These are phyloP conservation scores for Podila verticillata DNA, from an alignment of 192 early-diverging fungal species.

Conservation along the genomic window DNA sequence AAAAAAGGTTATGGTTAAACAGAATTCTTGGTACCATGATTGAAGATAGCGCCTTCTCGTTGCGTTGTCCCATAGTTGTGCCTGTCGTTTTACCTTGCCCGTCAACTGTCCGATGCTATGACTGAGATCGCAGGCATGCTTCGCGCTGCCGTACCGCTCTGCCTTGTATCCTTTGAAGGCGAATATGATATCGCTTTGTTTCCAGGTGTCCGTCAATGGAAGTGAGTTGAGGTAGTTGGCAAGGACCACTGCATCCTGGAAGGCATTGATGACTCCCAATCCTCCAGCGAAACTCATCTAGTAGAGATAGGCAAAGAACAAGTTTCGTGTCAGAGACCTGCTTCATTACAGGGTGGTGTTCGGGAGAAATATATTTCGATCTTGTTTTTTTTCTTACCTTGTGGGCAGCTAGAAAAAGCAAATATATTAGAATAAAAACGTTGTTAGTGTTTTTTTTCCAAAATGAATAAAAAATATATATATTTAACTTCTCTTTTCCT, in stretches of 20 bases:
- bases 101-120: not conserved
- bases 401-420: not conserved
- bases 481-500: too few relatives aligned
- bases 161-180: not conserved
- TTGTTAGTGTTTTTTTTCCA: too few relatives aligned
- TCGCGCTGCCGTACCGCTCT: not conserved
- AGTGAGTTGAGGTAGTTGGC: not conserved
- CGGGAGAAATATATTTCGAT: not conserved
- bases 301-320: not conserved
- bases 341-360: too few relatives aligned
- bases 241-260: not conserved
- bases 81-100: not conserved
- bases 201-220: not conserved
- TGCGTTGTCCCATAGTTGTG: not conserved
- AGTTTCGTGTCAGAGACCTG: too few relatives aligned
- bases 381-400: not conserved
- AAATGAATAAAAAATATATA: too few relatives aligned
- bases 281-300: conserved; percentile 1
- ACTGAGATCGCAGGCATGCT: not conserved
- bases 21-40: not conserved
- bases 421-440: not conserved
- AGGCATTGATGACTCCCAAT: not conserved
- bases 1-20: not conserved
- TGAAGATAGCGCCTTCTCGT: too few relatives aligned
- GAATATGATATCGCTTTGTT: not conserved